phyloP scores from a whole-genome alignment of 2,329 filamentous ascomycete genomes.

The Elsinoe batatas region DNA sequence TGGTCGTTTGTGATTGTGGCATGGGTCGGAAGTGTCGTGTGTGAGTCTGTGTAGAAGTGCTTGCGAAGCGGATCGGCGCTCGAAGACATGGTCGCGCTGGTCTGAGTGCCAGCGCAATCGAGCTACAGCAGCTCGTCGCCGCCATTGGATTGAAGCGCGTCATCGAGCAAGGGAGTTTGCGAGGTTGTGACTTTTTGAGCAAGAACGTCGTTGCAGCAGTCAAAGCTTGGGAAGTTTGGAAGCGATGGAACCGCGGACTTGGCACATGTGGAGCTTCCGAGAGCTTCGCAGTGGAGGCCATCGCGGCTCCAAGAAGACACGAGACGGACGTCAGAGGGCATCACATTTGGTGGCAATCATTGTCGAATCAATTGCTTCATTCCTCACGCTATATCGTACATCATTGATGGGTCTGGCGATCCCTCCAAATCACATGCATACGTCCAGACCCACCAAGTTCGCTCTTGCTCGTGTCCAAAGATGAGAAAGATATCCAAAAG shows the following conservation, averaged over 20 bases:
- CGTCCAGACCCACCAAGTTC: background rate
- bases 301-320: background rate
- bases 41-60: background rate
- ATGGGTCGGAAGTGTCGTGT: background rate
- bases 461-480: constrained; percentile 8
- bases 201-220: background rate
- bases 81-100: background rate
- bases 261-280: background rate
- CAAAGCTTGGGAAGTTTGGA: background rate
- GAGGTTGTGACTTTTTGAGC: background rate
- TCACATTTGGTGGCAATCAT: background rate
- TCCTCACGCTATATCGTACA: background rate
- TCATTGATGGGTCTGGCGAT: background rate
- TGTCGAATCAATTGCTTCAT: background rate
- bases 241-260: background rate
- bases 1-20: background rate
- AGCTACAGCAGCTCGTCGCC: background rate
- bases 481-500: constrained; percentile 5
- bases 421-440: background rate
- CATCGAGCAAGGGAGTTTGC: background rate
- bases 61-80: background rate
- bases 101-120: background rate
- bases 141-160: background rate
- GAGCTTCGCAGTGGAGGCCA: background rate
- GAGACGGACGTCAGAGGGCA: too few relatives aligned